Evolutionary conservation across 805 yeast genomes (phyloP).

Genomic region (Metschnikowia santaceciliae): DNA sequence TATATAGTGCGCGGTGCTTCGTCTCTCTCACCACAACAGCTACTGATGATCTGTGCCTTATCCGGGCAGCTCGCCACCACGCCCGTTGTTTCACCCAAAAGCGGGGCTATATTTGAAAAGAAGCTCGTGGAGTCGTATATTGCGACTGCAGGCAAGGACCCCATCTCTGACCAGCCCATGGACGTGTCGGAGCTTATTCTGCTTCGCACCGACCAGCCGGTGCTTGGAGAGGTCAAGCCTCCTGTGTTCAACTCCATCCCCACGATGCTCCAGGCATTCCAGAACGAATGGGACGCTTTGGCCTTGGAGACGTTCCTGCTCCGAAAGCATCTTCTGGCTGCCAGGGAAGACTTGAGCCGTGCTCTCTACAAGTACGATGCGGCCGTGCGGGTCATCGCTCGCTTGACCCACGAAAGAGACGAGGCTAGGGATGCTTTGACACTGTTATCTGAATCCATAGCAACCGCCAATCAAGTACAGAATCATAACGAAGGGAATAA

Average conservation of each 20-base stretch:
- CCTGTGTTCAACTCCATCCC: constrained; percentile 70
- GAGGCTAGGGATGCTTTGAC: constrained; percentile 65
- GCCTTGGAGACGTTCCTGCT: constrained; percentile 76
- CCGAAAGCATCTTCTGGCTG: constrained; percentile 62
- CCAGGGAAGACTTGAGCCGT: constrained; percentile 69
- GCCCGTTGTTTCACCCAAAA: constrained; percentile 74
- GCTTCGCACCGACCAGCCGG: constrained; percentile 13
- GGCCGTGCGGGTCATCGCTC: constrained; percentile 79
- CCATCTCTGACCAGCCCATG: constrained; percentile 64
- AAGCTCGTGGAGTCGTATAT: constrained; percentile 58
- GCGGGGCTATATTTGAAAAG: constrained; percentile 69
- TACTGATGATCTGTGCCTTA: constrained; percentile 29
- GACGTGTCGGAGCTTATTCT: constrained; percentile 47
- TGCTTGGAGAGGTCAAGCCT: constrained; percentile 36
- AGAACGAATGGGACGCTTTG: constrained; percentile 86
- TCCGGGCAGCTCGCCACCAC: constrained; percentile 68
- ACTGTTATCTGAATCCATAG: constrained; percentile 38
- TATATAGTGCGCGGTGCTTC: background rate
- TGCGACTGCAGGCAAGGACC: constrained; percentile 66
- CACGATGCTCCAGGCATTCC: constrained; percentile 65
- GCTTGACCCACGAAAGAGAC: constrained; percentile 70
- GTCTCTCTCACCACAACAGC: background rate
- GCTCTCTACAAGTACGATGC: constrained; percentile 87
- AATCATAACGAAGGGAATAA: too few relatives aligned
- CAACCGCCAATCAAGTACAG: background rate